These are phyloP conservation scores for Cladophialophora yegresii DNA, from an alignment of 2,329 filamentous ascomycete species.

Conservation along the genomic window DNA sequence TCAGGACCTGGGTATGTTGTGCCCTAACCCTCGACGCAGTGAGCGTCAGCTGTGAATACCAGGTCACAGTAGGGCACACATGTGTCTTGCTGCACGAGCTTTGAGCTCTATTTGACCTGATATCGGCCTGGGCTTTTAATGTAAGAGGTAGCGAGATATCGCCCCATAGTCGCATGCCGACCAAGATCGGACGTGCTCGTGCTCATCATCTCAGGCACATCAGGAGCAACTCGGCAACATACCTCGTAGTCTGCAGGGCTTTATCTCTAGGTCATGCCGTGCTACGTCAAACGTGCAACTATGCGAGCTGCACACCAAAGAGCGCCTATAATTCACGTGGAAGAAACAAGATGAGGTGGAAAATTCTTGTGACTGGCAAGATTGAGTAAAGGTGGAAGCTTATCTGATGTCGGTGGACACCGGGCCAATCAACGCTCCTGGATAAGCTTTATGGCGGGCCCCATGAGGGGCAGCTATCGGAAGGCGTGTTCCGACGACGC, in stretches of 20 bases:
- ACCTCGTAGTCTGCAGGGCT: not conserved
- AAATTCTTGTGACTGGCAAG: conserved; percentile 16
- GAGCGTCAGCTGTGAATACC: not conserved
- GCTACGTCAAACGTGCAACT: not conserved
- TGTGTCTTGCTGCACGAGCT: not conserved
- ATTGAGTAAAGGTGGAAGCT: conserved; percentile 10
- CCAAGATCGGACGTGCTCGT: not conserved
- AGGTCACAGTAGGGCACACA: not conserved
- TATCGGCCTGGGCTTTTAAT: not conserved
- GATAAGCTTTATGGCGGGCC: not conserved
- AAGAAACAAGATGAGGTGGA: not conserved
- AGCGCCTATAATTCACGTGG: not conserved
- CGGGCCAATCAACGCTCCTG: conserved; percentile 16
- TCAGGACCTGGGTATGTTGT: too few species aligned
- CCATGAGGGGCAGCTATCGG: not conserved
- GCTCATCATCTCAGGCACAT: too few species aligned
- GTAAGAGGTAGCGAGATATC: not conserved
- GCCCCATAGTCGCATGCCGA: not conserved
- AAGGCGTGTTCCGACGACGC: not conserved
- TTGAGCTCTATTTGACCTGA: not conserved
- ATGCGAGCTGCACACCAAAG: not conserved
- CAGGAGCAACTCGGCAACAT: not conserved
- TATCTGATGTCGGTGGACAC: conserved; percentile 23
- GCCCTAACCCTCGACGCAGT: not conserved
- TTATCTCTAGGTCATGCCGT: not conserved